phyloP scores from a whole-genome alignment of 768 basidiomycete genomes.

The Mycena kentingensis region DNA sequence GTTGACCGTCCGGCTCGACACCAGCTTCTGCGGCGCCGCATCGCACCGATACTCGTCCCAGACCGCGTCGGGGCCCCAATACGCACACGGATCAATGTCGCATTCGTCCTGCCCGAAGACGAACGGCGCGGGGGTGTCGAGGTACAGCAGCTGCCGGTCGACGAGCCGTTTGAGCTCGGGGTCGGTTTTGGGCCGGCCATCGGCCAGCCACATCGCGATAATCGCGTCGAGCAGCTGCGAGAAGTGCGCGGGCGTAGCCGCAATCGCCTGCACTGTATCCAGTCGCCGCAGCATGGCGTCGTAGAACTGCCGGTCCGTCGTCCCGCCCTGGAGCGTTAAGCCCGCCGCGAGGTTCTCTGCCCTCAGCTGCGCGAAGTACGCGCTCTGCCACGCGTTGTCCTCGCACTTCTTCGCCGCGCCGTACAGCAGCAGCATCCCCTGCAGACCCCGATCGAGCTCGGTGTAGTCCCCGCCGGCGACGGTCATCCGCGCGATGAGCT shows the following conservation, averaged over 20 bases:
- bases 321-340: too few relatives aligned
- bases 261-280: too few relatives aligned
- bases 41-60: slow-evolving; percentile 8
- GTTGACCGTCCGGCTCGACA: slow-evolving; percentile 4
- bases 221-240: too few relatives aligned
- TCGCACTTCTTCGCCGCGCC: background rate
- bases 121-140: background rate
- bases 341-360: too few relatives aligned
- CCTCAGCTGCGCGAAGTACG: too few relatives aligned
- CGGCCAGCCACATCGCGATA: background rate
- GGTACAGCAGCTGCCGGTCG: background rate
- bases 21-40: background rate
- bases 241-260: too few relatives aligned
- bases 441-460: background rate
- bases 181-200: background rate
- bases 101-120: background rate
- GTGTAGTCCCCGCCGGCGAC: background rate
- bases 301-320: too few relatives aligned
- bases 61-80: slow-evolving; percentile 15
- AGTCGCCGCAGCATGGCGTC: too few relatives aligned
- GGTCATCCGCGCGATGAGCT: background rate
- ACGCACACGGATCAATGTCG: background rate
- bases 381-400: too few relatives aligned
- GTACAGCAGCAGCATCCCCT: background rate
- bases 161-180: background rate